A percentile compares a stretch with the other conserved stretches of the same genome.
phyloP scores from a whole-genome alignment of 106 monocot genomes.

The Acorus calamus region DNA sequence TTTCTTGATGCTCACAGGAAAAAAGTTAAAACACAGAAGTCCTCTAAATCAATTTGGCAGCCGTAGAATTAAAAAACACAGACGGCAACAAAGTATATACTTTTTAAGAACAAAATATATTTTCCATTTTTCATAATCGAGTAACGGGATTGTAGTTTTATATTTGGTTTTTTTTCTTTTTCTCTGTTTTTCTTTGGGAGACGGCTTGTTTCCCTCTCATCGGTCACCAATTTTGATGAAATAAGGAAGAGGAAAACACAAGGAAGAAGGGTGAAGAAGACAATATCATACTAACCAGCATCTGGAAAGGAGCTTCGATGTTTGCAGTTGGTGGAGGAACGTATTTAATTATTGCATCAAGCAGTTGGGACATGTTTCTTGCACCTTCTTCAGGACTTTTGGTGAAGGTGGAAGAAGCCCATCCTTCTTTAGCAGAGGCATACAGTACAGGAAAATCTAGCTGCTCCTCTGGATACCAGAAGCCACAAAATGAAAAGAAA shows the following conservation, averaged over 20 bases:
- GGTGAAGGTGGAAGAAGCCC: conserved; percentile 86
- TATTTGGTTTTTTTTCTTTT: too few species aligned
- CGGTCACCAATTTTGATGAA: too few species aligned
- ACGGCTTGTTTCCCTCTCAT: too few species aligned
- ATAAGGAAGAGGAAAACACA: too few species aligned
- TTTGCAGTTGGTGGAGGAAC: conserved; percentile 75
- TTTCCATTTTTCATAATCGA: too few species aligned
- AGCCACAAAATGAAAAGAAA: conserved; percentile 12
- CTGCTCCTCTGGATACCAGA: conserved; percentile 63
- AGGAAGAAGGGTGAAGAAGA: neutral
- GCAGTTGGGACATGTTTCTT: conserved; percentile 68
- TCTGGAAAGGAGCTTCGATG: conserved; percentile 68
- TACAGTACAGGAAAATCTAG: conserved; percentile 98
- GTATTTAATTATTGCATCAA: conserved; percentile 82
- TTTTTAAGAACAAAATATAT: too few species aligned
- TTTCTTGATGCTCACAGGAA: neutral
- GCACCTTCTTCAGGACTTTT: conserved; percentile 62
- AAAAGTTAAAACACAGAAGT: neutral
- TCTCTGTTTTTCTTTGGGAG: too few species aligned
- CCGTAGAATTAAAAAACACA: neutral
- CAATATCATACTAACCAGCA: conserved; percentile 62
- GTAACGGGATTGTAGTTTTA: too few species aligned
- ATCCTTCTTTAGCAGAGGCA: conserved; percentile 99
- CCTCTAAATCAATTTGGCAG: neutral
- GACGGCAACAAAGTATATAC: too few species aligned